These are phyloP conservation scores for Coemansia sp. DNA, from an alignment of 371 early-diverging fungal genomes.

Conservation along the genomic window DNA sequence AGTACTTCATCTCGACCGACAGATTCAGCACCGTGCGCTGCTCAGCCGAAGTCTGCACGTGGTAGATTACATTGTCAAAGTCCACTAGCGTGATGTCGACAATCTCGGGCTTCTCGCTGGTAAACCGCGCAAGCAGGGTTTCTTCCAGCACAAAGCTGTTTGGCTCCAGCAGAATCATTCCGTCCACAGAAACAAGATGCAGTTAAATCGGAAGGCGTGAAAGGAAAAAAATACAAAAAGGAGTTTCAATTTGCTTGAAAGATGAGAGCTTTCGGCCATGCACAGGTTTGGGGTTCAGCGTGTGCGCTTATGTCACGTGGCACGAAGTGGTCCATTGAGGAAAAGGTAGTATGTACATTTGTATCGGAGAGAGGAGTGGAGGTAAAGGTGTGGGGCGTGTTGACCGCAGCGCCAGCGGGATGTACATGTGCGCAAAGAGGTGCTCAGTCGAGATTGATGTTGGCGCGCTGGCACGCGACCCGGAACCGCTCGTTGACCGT, in stretches of 20 bases:
- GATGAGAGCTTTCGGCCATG: neutral
- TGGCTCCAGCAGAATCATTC: constrained; percentile 56
- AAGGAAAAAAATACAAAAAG: neutral
- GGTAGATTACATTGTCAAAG: constrained; percentile 93
- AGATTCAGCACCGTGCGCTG: constrained; percentile 68
- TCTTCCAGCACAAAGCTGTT: constrained; percentile 60
- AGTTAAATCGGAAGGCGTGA: neutral
- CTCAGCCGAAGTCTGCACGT: constrained; percentile 71
- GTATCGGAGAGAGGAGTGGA: neutral
- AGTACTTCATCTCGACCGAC: constrained; percentile 85
- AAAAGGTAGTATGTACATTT: neutral
- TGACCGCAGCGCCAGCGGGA: neutral
- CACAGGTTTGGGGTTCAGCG: no score
- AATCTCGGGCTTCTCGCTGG: constrained; percentile 79
- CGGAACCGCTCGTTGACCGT: constrained; percentile 31
- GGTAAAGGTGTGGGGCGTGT: neutral
- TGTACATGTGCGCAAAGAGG: neutral
- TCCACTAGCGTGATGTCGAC: constrained; percentile 84
- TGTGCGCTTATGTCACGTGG: no score
- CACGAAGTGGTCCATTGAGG: no score
- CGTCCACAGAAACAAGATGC: neutral
- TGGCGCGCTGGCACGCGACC: constrained; percentile 40
- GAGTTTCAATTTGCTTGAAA: neutral
- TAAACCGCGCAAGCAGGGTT: constrained; percentile 57
- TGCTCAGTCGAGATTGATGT: constrained; percentile 29